Evolutionary conservation across 2,329 filamentous ascomycete genomes (phyloP).

Genomic region (Colletotrichum tofieldiae): DNA sequence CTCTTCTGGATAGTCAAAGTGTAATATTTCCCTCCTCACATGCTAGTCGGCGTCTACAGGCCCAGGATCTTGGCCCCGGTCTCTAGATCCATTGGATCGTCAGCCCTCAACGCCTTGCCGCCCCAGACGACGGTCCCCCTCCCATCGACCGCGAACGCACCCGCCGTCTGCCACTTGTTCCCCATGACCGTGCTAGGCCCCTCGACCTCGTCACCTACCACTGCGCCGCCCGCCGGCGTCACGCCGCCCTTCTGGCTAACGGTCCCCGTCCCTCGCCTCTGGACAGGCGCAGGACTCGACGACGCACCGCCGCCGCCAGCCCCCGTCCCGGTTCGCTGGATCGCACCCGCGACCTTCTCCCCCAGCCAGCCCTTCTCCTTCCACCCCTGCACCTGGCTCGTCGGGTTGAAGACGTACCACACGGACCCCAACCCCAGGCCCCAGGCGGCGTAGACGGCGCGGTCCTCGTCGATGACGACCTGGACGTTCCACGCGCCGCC

Average conservation of each 20-base stretch:
- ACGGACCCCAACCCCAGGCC: conserved; percentile 67
- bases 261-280: conserved; percentile 36
- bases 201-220: conserved; percentile 51
- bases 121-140: conserved; percentile 67
- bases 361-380: conserved; percentile 71
- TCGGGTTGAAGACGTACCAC: conserved; percentile 69
- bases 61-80: conserved; percentile 55
- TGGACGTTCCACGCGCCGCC: conserved; percentile 72
- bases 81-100: conserved; percentile 71
- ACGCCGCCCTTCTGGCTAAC: conserved; percentile 13
- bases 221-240: conserved; percentile 32
- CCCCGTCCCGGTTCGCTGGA: conserved; percentile 51
- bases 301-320: conserved; percentile 9
- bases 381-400: conserved; percentile 67
- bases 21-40: neutral
- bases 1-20: neutral
- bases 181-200: conserved; percentile 64
- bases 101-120: conserved; percentile 62
- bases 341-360: conserved; percentile 63
- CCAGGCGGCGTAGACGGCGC: conserved; percentile 72
- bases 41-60: conserved; percentile 32
- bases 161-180: conserved; percentile 71
- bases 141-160: conserved; percentile 67
- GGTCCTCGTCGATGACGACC: conserved; percentile 70
- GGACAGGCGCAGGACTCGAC: conserved; percentile 9